Evolutionary conservation across 2,329 filamentous ascomycete genomes (phyloP).

Genomic region (Dactylellina cionopaga): DNA sequence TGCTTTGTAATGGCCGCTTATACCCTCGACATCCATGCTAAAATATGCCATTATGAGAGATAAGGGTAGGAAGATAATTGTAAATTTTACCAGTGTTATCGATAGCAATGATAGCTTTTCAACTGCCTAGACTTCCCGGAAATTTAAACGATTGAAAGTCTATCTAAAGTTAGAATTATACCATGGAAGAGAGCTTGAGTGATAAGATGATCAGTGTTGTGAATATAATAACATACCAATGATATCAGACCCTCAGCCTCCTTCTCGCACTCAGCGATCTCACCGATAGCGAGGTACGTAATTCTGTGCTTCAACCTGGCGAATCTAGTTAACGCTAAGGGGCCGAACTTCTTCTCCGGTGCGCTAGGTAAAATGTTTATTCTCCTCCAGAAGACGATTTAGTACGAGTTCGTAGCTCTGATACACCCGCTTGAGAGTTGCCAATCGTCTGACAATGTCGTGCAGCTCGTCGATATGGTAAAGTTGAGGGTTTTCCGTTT

Average conservation of each 20-base stretch:
- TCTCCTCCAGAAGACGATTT: conserved; percentile 68
- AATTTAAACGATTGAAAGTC: conserved; percentile 67
- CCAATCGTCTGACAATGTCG: conserved; percentile 70
- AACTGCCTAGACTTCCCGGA: conserved; percentile 65
- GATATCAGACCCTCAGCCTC: conserved; percentile 65
- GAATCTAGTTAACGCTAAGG: conserved; percentile 68
- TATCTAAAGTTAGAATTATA: background rate
- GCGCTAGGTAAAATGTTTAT: conserved; percentile 59
- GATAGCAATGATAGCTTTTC: conserved; percentile 66
- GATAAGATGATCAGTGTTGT: no score
- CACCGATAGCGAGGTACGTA: conserved; percentile 70
- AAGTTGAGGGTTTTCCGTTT: conserved; percentile 60
- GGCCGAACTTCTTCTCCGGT: conserved; percentile 54
- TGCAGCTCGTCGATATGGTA: conserved; percentile 66
- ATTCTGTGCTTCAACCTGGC: conserved; percentile 70
- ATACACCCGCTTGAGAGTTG: conserved; percentile 71
- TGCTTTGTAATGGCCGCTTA: conserved; percentile 34
- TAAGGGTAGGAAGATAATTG: conserved; percentile 65
- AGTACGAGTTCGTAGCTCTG: conserved; percentile 71
- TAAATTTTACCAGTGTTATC: conserved; percentile 66
- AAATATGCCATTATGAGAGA: conserved; percentile 67
- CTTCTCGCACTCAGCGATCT: conserved; percentile 71
- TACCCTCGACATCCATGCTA: conserved; percentile 61
- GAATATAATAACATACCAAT: no score
- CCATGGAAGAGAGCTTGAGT: no score